Evolutionary conservation across 1,139 yeast genomes (phyloP), one percentile per base, ranked within the genome.

Genomic region (Kodamaea derodonti): DNA sequence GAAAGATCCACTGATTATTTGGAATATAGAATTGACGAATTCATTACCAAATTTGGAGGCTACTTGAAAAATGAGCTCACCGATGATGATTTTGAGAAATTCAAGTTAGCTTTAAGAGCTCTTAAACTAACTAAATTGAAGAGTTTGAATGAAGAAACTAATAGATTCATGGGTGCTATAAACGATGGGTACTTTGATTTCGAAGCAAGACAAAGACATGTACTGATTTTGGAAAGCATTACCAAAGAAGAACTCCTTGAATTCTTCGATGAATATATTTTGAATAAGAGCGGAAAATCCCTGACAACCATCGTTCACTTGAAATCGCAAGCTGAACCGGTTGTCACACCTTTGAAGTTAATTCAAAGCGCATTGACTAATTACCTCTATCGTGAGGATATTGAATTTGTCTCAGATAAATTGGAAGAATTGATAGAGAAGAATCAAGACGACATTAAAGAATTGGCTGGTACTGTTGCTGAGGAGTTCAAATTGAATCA

Each of bases 141-240:
- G 58, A 88, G 86, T 47, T 66, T 90, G 57, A 64, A 66, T 33
- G 96, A 90, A 52, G 97, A 92, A 58, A 70, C 80, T 25, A 54
- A 63, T 16, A 66, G 81, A 45, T 82, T 77, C 55, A 80, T 87
- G 78, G 67, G 72, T 38, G 71, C 78, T 14, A 82, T 92, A 37
- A 72, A 75, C 26, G 72, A 78, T 38, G 97, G 97, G 4, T 84
- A 68, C 56, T 87, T 82, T 54, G 85, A 90, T 54, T 92, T 88
- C 58, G 62, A 69, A 29, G 66, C 71, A 32, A 67, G 78, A 40
- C 74, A 67, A 32, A 62, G 66, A 33, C 82, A 82, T 40, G 88
- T 84, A 9, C 69, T 69, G 29, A 47, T 74, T 7, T 67, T 87
- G 40, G 69, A 72, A 34, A 49, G 50, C 1, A 57, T 88, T 34